phyloP scores from a whole-genome alignment of 2,329 filamentous ascomycete genomes.

The Botrytis paeoniae region DNA sequence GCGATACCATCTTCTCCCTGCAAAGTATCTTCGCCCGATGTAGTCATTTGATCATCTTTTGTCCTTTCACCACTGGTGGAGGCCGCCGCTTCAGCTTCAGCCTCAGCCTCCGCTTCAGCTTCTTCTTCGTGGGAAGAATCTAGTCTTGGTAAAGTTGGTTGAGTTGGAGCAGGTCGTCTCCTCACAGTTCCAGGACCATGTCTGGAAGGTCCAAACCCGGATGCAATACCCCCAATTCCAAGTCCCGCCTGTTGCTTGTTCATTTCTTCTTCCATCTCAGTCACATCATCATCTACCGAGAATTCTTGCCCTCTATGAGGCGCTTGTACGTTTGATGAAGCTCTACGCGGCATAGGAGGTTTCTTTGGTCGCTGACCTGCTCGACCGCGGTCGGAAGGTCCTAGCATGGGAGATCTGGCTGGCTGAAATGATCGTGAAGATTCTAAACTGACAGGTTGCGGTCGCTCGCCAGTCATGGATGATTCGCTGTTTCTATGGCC shows the following conservation, averaged over 20 bases:
- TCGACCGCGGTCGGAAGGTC: conserved; percentile 36
- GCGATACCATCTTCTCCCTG: conserved; percentile 41
- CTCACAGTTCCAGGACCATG: conserved; percentile 50
- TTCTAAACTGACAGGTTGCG: conserved; percentile 32
- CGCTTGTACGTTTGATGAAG: conserved; percentile 66
- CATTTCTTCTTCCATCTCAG: conserved; percentile 72
- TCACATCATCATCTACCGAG: conserved; percentile 83
- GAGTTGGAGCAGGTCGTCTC: conserved; percentile 46
- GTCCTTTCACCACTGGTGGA: conserved; percentile 23
- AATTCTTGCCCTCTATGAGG: conserved; percentile 83
- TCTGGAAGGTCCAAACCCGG: conserved; percentile 43
- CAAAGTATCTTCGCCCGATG: conserved; percentile 31
- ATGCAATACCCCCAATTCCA: conserved; percentile 37
- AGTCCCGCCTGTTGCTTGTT: conserved; percentile 46
- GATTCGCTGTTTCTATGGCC: conserved; percentile 35
- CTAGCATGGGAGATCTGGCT: conserved; percentile 35
- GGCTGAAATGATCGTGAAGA: conserved; percentile 34
- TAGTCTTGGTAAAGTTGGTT: conserved; percentile 47
- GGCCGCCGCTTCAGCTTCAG: conserved; percentile 13
- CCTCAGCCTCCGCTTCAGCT: conserved; percentile 31
- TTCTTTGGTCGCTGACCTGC: conserved; percentile 49
- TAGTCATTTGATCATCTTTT: conserved; percentile 24
- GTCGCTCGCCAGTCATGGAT: conserved; percentile 31
- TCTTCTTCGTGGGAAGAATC: conserved; percentile 49
- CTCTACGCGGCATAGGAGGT: conserved; percentile 68